Evolutionary conservation across 106 monocot genomes (phyloP), one percentile per base, ranked within the genome.

Genomic region (Allium cepa): DNA sequence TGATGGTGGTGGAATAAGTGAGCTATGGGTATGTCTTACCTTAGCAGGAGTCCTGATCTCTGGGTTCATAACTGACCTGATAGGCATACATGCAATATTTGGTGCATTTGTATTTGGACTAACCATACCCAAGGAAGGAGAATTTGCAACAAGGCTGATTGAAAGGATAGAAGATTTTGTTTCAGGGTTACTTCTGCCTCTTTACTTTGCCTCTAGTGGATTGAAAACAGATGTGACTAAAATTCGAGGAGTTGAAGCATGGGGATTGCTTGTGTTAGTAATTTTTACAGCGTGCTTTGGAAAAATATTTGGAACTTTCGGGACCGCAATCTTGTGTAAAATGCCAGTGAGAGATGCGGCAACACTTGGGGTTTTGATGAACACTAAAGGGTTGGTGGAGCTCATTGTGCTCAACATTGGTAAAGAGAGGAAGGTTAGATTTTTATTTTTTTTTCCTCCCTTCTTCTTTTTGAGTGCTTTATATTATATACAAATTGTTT

Each of bases 111-210:
- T 90, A 22, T 82, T 90, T 57, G 94, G 94, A 5, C 53, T 94
- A 9, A 65, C 61, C 2, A 78, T 94, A 7, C 90, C 94, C 10
- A 91, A 91, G 50, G 87, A 94, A 7, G 90, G 85, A 7, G 73
- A 72, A 65, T 83, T 94, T 55, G 82, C 84, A 1, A 80, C 72
- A 7, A 51, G 72, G 16, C 63, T 94, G 46, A 82, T 81, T 7
- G 94, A 90, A 73, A 70, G 84, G 58, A 80, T 94, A 9, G 94
- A 94, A 78, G 94, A 94, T 70, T 83, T 94, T n/a, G 90, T 94
- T 7, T 71, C 94, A 0, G 87, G 80, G 0, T 70, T 94, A 28
- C 57, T 94, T 13, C 76, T 94, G 46, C 94, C 94, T 50, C 75
- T 94, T 13, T 94, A 87, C 75, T 94, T 94, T 61, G 94, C 87